Evolutionary conservation across 2,329 filamentous ascomycete species (phyloP).

Genomic region (Cryoendolithus antarcticus): DNA sequence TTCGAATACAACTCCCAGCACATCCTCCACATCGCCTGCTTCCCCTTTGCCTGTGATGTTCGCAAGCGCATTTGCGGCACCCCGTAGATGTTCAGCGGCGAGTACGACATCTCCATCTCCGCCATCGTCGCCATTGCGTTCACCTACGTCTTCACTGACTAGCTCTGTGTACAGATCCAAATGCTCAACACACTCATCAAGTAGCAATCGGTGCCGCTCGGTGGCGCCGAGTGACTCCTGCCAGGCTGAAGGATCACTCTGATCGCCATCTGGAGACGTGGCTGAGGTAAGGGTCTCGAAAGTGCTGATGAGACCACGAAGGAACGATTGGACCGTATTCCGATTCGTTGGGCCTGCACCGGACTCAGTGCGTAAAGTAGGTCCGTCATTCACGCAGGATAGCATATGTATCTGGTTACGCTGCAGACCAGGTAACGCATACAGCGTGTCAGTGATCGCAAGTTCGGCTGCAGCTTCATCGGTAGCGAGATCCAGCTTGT

Average conservation of each 20-base stretch:
- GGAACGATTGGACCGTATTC: conserved; percentile 48
- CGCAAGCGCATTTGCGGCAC: conserved; percentile 67
- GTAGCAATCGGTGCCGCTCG: conserved; percentile 72
- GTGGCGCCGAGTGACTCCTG: conserved; percentile 83
- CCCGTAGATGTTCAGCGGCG: conserved; percentile 76
- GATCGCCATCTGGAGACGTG: conserved; percentile 23
- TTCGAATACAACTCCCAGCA: conserved; percentile 92
- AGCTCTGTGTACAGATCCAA: conserved; percentile 54
- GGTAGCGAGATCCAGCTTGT: conserved; percentile 47
- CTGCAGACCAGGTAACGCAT: conserved; percentile 30
- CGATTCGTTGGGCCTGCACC: conserved; percentile 43
- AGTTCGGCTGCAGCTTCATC: conserved; percentile 2
- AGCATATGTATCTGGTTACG: conserved; percentile 46
- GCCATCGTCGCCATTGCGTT: conserved; percentile 2
- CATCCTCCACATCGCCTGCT: conserved; percentile 83
- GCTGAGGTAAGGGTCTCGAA: conserved; percentile 58
- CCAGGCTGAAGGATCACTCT: conserved; percentile 51
- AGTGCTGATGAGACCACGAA: conserved; percentile 50
- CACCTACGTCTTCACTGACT: conserved; percentile 1
- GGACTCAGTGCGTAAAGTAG: conserved; percentile 4
- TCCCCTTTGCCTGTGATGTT: conserved; percentile 80
- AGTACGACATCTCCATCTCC: conserved; percentile 59
- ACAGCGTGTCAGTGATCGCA: conserved; percentile 20
- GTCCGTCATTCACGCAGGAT: conserved; percentile 47
- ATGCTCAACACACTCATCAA: conserved; percentile 59